A percentile compares a stretch with the other conserved stretches of the same genome.
These are phyloP conservation scores for Neonothopanus nambi DNA, from an alignment of 1,284 basidiomycete genomes.

Conservation along the genomic window DNA sequence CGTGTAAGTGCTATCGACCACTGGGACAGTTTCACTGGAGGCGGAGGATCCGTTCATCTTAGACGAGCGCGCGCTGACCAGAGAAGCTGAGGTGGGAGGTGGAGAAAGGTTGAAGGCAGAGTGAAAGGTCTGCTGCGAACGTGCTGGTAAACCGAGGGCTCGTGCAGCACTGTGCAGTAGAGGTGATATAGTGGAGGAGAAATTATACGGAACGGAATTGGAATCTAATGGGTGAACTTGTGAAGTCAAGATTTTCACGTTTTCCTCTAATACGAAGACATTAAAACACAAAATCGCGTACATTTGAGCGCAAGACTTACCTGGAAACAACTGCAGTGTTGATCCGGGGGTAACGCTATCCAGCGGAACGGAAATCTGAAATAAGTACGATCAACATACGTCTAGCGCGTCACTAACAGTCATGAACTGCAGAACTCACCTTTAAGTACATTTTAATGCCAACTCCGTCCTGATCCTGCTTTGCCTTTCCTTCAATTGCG, in stretches of 20 bases:
- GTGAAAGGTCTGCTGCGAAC: slow-evolving; percentile 59
- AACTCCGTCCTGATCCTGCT: slow-evolving; percentile 61
- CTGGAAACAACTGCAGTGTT: slow-evolving; percentile 71
- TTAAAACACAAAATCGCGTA: not conserved
- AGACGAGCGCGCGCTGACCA: slow-evolving; percentile 31
- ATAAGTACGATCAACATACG: slow-evolving; percentile 12
- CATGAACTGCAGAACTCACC: slow-evolving; percentile 40
- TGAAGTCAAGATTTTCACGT: slow-evolving; percentile 68
- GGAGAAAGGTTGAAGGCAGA: slow-evolving; percentile 49
- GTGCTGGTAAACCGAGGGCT: slow-evolving; percentile 64
- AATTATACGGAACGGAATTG: slow-evolving; percentile 70
- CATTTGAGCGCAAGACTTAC: slow-evolving; percentile 34
- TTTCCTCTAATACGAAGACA: slow-evolving; percentile 56
- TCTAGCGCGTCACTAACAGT: not conserved
- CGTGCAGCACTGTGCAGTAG: slow-evolving; percentile 67
- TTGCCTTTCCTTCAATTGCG: slow-evolving; percentile 71
- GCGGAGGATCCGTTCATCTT: slow-evolving; percentile 24
- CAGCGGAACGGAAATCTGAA: slow-evolving; percentile 65
- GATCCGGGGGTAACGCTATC: slow-evolving; percentile 64
- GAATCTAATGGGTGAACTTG: slow-evolving; percentile 74
- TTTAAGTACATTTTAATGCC: slow-evolving; percentile 75
- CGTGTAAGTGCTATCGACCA: slow-evolving; percentile 64
- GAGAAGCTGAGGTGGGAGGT: slow-evolving; percentile 31
- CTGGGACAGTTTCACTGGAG: slow-evolving; percentile 29
- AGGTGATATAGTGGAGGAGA: slow-evolving; percentile 62